Base-by-base conservation (phyloP, 495 filamentous ascomycete genomes). In the Antarctomyces pellizariae region DNA sequence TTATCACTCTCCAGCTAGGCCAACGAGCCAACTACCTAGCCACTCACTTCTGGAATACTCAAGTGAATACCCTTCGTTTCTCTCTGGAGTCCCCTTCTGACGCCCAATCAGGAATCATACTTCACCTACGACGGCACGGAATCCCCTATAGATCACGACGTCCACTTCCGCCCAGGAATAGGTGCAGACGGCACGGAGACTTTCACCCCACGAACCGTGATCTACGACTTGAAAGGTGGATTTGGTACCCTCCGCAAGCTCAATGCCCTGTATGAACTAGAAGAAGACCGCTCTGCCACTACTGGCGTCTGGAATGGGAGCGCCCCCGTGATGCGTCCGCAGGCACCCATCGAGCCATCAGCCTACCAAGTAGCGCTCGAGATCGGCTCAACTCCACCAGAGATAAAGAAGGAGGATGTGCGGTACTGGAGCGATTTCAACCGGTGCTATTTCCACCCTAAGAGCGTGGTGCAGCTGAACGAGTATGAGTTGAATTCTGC, bases 11-110 rank as follows among this genome's bases (percentile, higher is more conserved):
- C 22, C 86, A 99, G 53, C 64, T 95, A 28, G 86, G 86, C 20
- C 77, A 91, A 39, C 68, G 71, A 43, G 75, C 71, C 40, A 99
- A 99, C 52, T 90, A 93, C 39, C 47, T 93, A 15, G 82, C 73
- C n/a, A 91, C 78, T 0, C 86, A 99, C 53, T 95, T 91, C 45
- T 99, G 89, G 89, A 99, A 99, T 39, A 59, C 79, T 15, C 84
- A 93, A 56, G 46, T 48, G 36, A 30, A 36, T 7, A 15, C 8
- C 13, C 5, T 20, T 28, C 16, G 15, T n/a, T n/a, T 11, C 18
- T n/a, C 8, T 31, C 14, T 21, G 22, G 20, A 22, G 16, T 30
- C 11, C 23, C 40, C 31, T 21, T 33, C 6, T 9, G 22, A 10
- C 19, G 26, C 10, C 29, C 35, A 24, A 20, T n/a, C 20, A 82